Evolutionary conservation across 2,329 filamentous ascomycete genomes (phyloP), one percentile per base, ranked within the genome.

Genomic region (Amauroascus niger): DNA sequence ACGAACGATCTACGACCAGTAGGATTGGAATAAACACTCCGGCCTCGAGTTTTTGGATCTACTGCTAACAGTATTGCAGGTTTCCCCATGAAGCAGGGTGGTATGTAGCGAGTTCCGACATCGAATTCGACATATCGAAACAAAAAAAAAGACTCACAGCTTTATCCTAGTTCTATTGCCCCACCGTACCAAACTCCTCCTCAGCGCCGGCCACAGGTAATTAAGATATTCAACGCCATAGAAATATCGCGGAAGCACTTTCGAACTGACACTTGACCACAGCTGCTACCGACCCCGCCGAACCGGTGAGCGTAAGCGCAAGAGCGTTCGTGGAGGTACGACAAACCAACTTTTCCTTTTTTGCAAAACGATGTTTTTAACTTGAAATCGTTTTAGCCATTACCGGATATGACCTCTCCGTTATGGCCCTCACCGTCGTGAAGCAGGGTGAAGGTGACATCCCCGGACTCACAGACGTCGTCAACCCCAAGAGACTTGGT

Each of bases 21-120:
- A 40, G 40, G 14, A 18, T 40, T 28, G 5, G 8, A 28, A 14
- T 40, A 5, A 33, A 14, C n/a, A 22, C 16, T 8, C n/a, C 33
- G n/a, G 14, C 7, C 3, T 51, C 24, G 26, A 30, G 26, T 9
- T 30, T 30, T n/a, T 11, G 20, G 22, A 30, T n/a, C 9, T 24
- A 7, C 44, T n/a, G 49, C 49, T 51, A 26, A 51, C 49, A 11
- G 22, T 3, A n/a, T 33, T 32, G 49, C 53, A 71, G 70, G 93
- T 81, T 98, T 98, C 84, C 93, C 93, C 68, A 98, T 98, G 93
- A 98, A 98, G 89, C 94, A 98, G 86, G 93, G 93, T 82, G 69
- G 72, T 75, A 74, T 66, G 72, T 73, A 58, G 53, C 49, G 59
- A 61, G 59, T 59, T 62, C 59, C 61, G 47, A 50, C 53, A 52